phyloP scores from a whole-genome alignment of 1,139 yeast genomes.

The Entelexis sorbosivorans region DNA sequence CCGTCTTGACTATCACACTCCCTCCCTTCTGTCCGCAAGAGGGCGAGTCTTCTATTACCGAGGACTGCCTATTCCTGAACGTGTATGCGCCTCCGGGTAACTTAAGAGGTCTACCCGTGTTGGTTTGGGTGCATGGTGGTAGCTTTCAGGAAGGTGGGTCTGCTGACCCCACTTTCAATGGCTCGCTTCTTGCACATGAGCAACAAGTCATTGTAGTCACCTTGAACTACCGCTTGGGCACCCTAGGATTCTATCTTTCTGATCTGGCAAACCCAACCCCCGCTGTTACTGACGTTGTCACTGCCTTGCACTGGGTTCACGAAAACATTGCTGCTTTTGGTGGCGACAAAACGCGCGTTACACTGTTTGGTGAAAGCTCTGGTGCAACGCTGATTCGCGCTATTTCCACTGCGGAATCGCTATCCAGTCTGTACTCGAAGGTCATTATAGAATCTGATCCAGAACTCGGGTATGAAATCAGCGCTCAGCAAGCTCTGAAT shows the following conservation, averaged over 20 bases:
- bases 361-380: constrained; percentile 1
- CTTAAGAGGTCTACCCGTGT: background rate
- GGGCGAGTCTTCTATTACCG: background rate
- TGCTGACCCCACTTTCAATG: constrained; percentile 1
- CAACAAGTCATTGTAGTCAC: constrained; percentile 1
- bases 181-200: background rate
- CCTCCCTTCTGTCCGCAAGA: background rate
- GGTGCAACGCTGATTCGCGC: background rate
- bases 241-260: background rate
- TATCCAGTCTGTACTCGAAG: background rate
- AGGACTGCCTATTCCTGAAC: constrained; percentile 2
- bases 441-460: constrained; percentile 4
- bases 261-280: background rate
- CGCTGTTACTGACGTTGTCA: constrained; percentile 1
- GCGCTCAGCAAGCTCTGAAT: background rate
- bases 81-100: background rate
- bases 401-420: background rate
- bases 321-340: constrained; percentile 24
- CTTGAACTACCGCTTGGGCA: background rate
- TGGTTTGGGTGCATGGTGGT: constrained; percentile 5
- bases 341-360: background rate
- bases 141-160: constrained; percentile 6
- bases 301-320: background rate
- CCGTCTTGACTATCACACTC: background rate
- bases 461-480: background rate